Conservation (phyloP, 768 basidiomycete genomes). For the Leccinum disarticulatum region DNA sequence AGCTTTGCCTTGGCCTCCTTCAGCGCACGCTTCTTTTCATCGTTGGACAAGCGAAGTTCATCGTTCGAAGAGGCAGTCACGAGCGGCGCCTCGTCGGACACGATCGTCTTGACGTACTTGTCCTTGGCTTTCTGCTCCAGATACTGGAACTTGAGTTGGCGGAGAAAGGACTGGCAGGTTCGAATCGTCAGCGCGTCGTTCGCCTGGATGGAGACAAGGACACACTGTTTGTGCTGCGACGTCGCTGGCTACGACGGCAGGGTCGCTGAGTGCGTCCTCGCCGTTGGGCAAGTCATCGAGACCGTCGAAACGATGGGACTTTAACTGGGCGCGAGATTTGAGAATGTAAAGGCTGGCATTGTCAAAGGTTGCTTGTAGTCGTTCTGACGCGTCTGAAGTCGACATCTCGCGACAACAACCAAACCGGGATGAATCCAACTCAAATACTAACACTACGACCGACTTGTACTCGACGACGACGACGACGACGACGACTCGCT, state of each 20-base stretch:
- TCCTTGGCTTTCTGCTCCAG: slow-evolving; percentile 90
- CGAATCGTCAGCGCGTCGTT: slow-evolving; percentile 4
- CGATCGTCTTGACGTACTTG: slow-evolving; percentile 83
- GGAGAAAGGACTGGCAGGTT: slow-evolving; percentile 57
- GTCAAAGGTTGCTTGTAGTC: slow-evolving; percentile 30
- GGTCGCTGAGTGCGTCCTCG: slow-evolving; percentile 44
- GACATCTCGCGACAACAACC: slow-evolving; percentile 12
- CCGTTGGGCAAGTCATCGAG: slow-evolving; percentile 26
- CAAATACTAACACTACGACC: slow-evolving; percentile 1
- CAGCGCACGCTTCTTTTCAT: slow-evolving; percentile 66
- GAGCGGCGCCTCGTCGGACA: slow-evolving; percentile 81
- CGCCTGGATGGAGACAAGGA: background rate
- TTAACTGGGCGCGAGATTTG: slow-evolving; percentile 22
- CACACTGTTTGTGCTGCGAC: slow-evolving; percentile 63
- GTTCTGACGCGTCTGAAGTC: slow-evolving; percentile 22
- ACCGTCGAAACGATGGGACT: slow-evolving; percentile 29
- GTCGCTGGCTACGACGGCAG: slow-evolving; percentile 55
- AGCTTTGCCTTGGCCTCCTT: slow-evolving; percentile 65
- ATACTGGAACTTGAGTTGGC: slow-evolving; percentile 87
- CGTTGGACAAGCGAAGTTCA: slow-evolving; percentile 56
- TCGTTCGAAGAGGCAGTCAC: slow-evolving; percentile 82
- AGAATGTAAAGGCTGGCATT: slow-evolving; percentile 24
- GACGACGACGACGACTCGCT: slow-evolving; percentile 4
- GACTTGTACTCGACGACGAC: slow-evolving; percentile 8
- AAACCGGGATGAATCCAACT: background rate